phyloP scores from a whole-genome alignment of 345 rosid species.

The Pistacia vera region DNA sequence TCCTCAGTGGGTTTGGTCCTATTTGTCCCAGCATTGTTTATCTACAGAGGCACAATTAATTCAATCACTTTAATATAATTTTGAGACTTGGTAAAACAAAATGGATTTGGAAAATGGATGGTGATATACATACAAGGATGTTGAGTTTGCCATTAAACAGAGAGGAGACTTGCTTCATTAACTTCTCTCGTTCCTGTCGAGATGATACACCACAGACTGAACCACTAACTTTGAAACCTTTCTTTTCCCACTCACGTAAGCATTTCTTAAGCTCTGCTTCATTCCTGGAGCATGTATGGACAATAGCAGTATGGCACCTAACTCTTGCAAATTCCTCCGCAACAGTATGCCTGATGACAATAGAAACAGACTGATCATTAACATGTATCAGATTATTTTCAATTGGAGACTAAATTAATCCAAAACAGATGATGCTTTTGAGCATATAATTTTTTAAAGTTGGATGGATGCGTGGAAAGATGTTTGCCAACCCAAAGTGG shows the following conservation, averaged over 20 bases:
- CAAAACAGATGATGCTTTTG: too few species aligned
- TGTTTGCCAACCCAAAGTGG: too few species aligned
- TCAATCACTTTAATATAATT: too few species aligned
- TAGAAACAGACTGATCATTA: neutral
- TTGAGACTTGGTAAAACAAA: too few species aligned
- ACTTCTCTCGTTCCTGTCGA: constrained; percentile 32
- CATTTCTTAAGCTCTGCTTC: constrained; percentile 53
- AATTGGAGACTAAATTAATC: too few species aligned
- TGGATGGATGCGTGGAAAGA: too few species aligned
- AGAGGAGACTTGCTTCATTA: constrained; percentile 28
- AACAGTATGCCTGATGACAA: constrained; percentile 46
- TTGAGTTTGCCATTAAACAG: constrained; percentile 4
- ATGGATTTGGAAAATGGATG: too few species aligned
- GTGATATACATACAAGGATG: too few species aligned
- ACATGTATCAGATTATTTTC: neutral
- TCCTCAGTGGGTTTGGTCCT: too few species aligned
- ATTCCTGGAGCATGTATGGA: constrained; percentile 64
- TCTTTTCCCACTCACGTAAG: constrained; percentile 35
- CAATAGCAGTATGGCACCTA: constrained; percentile 44
- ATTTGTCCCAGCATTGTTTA: constrained; percentile 37
- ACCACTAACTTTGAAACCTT: constrained; percentile 39
- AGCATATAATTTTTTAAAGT: too few species aligned
- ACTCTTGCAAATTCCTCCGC: constrained; percentile 65
- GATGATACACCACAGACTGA: constrained; percentile 46
- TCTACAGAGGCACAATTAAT: constrained; percentile 18